Conservation (phyloP, 257 asterid species). For the Osmanthus fragrans region DNA sequence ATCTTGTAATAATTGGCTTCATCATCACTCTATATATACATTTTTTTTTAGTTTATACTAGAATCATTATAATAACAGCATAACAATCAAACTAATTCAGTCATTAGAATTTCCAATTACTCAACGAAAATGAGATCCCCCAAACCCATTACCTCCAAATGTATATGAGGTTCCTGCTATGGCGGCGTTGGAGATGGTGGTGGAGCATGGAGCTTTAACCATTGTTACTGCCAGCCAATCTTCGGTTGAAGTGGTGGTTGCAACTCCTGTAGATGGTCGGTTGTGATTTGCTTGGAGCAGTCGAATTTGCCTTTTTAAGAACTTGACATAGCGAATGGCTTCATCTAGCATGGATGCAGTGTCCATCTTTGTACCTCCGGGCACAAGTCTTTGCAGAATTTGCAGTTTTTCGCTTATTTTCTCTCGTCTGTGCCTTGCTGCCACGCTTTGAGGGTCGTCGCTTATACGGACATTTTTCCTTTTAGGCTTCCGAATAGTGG, state of each 20-base stretch:
- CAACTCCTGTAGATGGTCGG: conserved; percentile 14
- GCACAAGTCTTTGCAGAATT: conserved; percentile 77
- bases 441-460: conserved; percentile 90
- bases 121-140: conserved; percentile 30
- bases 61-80: neutral
- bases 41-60: neutral
- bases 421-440: conserved; percentile 89
- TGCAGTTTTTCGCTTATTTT: conserved; percentile 79
- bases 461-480: conserved; percentile 80
- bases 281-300: conserved; percentile 39
- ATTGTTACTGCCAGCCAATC: conserved; percentile 32
- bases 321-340: conserved; percentile 85
- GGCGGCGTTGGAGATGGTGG: conserved; percentile 1
- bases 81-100: conserved; percentile 4
- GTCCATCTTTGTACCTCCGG: conserved; percentile 89
- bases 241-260: conserved; percentile 8
- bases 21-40: conserved; percentile 21
- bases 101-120: conserved; percentile 32
- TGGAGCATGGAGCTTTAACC: conserved; percentile 11
- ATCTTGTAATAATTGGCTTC: conserved; percentile 14
- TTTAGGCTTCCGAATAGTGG: conserved; percentile 61
- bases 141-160: conserved; percentile 31
- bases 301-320: conserved; percentile 74
- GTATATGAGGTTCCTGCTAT: conserved; percentile 17
- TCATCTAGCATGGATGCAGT: conserved; percentile 91